phyloP scores from a whole-genome alignment of 176 grass and related monocot genomes.

The Oryza glaberrima region DNA sequence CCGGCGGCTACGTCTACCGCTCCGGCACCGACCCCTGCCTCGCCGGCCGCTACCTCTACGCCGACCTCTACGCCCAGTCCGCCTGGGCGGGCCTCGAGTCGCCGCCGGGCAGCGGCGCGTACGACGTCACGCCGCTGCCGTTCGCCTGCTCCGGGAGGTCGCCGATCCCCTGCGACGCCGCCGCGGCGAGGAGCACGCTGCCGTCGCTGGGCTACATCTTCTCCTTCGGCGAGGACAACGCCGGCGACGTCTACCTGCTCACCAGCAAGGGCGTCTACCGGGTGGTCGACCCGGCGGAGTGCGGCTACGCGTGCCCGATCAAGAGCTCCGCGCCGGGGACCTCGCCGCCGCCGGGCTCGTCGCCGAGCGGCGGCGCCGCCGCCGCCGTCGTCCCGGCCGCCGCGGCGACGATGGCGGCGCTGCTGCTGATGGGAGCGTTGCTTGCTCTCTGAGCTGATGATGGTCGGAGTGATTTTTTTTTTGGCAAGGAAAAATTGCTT shows the following conservation, averaged over 20 bases:
- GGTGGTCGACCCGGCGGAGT: constrained; percentile 67
- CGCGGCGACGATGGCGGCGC: not conserved
- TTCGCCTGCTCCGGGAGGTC: constrained; percentile 73
- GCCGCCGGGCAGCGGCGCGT: constrained; percentile 68
- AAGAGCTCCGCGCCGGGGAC: constrained; percentile 44
- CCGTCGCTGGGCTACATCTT: constrained; percentile 81
- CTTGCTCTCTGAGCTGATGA: constrained; percentile 19
- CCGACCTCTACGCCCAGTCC: constrained; percentile 70
- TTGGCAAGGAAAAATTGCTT: not conserved
- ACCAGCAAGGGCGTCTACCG: constrained; percentile 89
- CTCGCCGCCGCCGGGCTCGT: constrained; percentile 1
- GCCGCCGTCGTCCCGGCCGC: not conserved
- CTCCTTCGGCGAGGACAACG: constrained; percentile 84
- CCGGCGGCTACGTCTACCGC: constrained; percentile 76
- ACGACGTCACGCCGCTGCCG: constrained; percentile 32
- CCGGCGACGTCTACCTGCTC: constrained; percentile 66
- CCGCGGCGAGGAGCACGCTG: constrained; percentile 56
- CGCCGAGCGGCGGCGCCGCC: constrained; percentile 3
- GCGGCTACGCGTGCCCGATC: constrained; percentile 66
- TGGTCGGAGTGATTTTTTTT: not conserved
- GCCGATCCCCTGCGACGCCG: constrained; percentile 70
- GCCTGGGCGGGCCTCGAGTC: constrained; percentile 61
- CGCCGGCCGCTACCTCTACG: constrained; percentile 69
- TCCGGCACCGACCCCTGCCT: constrained; percentile 75
- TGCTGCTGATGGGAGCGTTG: constrained; percentile 21